phyloP scores from a whole-genome alignment of 2,329 filamentous ascomycete species.

The Chaetomiaceae sp. region DNA sequence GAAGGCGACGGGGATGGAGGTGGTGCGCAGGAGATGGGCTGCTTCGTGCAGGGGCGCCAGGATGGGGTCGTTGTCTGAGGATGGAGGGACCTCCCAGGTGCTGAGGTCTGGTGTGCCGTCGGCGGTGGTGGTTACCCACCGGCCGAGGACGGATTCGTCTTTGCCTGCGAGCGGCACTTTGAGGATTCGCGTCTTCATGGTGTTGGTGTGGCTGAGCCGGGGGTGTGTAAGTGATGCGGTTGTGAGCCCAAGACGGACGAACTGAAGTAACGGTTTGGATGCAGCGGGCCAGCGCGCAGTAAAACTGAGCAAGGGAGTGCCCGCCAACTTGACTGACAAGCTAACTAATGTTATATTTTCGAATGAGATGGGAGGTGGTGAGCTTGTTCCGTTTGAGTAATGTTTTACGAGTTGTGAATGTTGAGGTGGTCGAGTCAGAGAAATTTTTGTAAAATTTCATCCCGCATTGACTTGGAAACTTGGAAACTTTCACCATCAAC shows the following conservation, averaged over 20 bases:
- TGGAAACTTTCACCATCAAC: not conserved
- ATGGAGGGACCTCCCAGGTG: constrained; percentile 39
- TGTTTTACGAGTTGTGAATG: not conserved
- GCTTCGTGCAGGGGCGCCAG: constrained; percentile 54
- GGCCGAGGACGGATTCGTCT: constrained; percentile 16
- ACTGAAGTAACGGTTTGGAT: not conserved
- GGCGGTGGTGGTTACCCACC: constrained; percentile 14
- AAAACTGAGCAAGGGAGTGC: not conserved
- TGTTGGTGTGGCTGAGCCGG: constrained; percentile 3
- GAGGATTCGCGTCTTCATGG: constrained; percentile 29
- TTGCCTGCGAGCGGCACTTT: constrained; percentile 24
- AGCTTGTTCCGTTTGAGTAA: not conserved
- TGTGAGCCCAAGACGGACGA: constrained; percentile 6
- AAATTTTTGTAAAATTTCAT: constrained; percentile 17
- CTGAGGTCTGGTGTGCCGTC: constrained; percentile 30
- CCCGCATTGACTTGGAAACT: not conserved
- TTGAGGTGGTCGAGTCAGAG: constrained; percentile 21
- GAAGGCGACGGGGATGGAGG: constrained; percentile 80
- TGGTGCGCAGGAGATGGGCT: constrained; percentile 59
- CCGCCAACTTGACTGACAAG: constrained; percentile 15
- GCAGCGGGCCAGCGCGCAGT: constrained; percentile 22
- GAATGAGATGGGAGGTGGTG: not conserved
- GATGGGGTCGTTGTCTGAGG: not conserved
- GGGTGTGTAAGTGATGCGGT: constrained; percentile 6
- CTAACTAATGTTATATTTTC: not conserved